These are phyloP conservation scores for Moesziomyces globuligerus DNA, from an alignment of 1,284 basidiomycete species.

Conservation along the genomic window DNA sequence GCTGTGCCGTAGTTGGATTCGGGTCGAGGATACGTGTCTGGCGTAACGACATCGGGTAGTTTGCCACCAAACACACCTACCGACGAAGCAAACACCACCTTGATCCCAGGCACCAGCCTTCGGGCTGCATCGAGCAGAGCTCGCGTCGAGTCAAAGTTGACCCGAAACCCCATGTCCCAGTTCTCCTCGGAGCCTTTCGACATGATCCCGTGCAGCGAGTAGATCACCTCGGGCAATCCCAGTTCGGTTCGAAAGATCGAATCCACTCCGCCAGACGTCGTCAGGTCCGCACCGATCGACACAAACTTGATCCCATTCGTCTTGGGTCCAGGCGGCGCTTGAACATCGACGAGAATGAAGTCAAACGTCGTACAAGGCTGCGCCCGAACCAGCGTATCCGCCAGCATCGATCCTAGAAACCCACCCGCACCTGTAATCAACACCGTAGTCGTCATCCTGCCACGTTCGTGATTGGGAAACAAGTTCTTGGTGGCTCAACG, in stretches of 20 bases:
- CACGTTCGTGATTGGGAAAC: no score
- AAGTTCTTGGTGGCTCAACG: no score
- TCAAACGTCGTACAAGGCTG: conserved; percentile 28
- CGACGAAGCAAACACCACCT: conserved; percentile 44
- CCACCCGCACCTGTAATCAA: conserved; percentile 54
- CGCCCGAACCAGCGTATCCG: conserved; percentile 26
- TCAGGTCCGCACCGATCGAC: conserved; percentile 38
- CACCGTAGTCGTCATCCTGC: conserved; percentile 30
- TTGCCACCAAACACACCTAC: conserved; percentile 49
- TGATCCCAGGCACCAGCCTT: conserved; percentile 17
- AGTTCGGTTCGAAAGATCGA: conserved; percentile 40
- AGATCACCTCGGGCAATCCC: conserved; percentile 39
- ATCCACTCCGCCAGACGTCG: conserved; percentile 20
- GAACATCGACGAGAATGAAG: conserved; percentile 49
- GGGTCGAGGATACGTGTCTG: conserved; percentile 34
- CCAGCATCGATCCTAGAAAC: conserved; percentile 45
- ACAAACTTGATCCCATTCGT: conserved; percentile 11
- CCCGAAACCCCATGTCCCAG: conserved; percentile 44
- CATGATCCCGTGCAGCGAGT: conserved; percentile 56
- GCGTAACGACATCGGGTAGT: conserved; percentile 38
- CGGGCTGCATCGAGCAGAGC: conserved; percentile 37
- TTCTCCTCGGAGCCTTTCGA: conserved; percentile 44
- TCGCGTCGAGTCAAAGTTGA: conserved; percentile 50
- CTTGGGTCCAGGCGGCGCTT: conserved; percentile 23
- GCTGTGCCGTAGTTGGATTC: conserved; percentile 51